Conservation (phyloP, 139 green algal species). For the Choricystis sp. region DNA sequence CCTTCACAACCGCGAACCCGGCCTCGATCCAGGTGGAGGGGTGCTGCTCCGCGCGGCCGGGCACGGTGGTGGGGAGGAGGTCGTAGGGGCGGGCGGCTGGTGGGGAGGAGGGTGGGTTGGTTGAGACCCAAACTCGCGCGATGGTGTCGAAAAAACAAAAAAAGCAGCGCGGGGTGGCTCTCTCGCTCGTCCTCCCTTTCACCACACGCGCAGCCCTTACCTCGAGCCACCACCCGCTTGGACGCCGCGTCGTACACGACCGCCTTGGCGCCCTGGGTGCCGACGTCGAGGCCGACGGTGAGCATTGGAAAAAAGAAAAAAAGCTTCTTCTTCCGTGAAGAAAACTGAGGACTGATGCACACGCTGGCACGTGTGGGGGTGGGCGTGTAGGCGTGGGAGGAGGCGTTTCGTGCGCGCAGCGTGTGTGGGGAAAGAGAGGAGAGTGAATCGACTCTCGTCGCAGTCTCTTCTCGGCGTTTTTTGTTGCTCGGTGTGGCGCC, state of each 20-base stretch:
- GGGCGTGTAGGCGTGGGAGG: too few species aligned
- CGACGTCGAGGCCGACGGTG: constrained; percentile 47
- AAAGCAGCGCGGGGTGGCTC: background rate
- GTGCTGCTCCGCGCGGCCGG: constrained; percentile 60
- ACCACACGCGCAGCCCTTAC: background rate
- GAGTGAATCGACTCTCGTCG: too few species aligned
- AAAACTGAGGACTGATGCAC: too few species aligned
- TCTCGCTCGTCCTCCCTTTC: background rate
- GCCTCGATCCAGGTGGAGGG: constrained; percentile 52
- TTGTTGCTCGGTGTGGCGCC: too few species aligned
- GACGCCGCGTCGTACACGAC: constrained; percentile 34
- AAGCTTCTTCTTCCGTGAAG: too few species aligned
- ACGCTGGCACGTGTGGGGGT: too few species aligned
- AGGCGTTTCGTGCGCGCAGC: too few species aligned
- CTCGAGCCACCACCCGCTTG: constrained; percentile 28
- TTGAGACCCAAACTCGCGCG: background rate
- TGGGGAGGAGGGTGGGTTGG: background rate
- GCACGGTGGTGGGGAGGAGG: constrained; percentile 22
- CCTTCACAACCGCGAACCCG: background rate
- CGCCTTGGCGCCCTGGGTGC: constrained; percentile 53
- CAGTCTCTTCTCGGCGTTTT: too few species aligned
- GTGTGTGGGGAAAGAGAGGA: too few species aligned
- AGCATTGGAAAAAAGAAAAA: too few species aligned
- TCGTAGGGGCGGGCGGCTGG: constrained; percentile 20
- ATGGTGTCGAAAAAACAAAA: background rate